These are phyloP conservation scores for Glutinoglossum americanum DNA, from an alignment of 495 filamentous ascomycete genomes.

Conservation along the genomic window DNA sequence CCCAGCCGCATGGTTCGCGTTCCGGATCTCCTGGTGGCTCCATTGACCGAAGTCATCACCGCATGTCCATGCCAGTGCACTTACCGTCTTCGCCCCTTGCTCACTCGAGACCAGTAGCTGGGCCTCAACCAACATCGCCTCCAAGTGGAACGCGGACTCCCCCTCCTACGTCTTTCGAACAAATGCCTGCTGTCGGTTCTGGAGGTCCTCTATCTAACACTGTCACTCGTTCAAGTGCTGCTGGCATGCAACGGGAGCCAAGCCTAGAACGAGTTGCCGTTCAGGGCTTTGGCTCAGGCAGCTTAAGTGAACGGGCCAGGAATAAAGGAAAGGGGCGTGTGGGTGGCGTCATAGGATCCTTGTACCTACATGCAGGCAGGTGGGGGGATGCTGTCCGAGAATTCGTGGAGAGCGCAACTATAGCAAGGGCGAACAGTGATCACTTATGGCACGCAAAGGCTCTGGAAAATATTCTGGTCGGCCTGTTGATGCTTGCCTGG, in stretches of 20 bases:
- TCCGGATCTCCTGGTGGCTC: conserved; percentile 27
- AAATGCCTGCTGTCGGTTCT: conserved; percentile 28
- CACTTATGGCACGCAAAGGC: conserved; percentile 95
- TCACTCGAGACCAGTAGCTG: not conserved
- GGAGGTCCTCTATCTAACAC: conserved; percentile 2
- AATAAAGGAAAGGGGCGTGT: conserved; percentile 67
- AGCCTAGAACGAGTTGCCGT: conserved; percentile 66
- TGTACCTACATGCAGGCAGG: conserved; percentile 72
- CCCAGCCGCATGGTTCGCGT: conserved; percentile 18
- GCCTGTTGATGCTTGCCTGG: conserved; percentile 69
- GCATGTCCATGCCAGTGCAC: conserved; percentile 65
- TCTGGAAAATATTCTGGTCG: conserved; percentile 64
- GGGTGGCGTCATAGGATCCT: conserved; percentile 57
- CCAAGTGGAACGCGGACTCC: conserved; percentile 16
- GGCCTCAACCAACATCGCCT: not conserved
- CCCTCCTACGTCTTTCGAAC: conserved; percentile 51
- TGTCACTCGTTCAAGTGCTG: conserved; percentile 11
- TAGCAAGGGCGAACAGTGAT: conserved; percentile 63
- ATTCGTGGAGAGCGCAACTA: conserved; percentile 53
- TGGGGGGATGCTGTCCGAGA: conserved; percentile 82
- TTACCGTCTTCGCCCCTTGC: conserved; percentile 19
- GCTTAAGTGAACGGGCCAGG: conserved; percentile 49
- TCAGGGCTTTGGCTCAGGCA: conserved; percentile 59
- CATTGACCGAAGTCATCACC: conserved; percentile 26
- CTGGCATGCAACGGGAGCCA: conserved; percentile 13